Evolutionary conservation across 805 yeast genomes (phyloP).

Genomic region (Barnettozyma californica): DNA sequence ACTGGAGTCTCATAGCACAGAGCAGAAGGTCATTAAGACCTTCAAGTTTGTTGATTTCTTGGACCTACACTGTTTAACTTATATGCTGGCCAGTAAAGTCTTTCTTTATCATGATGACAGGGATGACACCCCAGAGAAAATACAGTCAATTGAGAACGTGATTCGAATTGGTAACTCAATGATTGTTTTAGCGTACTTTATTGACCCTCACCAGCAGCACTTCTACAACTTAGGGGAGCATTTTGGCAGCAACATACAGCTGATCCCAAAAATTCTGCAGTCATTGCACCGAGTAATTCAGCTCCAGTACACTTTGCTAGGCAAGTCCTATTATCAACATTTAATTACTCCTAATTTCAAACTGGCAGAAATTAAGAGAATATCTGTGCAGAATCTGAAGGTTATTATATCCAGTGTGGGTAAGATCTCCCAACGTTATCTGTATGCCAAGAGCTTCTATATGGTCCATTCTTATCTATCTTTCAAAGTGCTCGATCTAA

Average conservation of each 20-base stretch:
- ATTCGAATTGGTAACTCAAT: constrained; percentile 5
- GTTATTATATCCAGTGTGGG: constrained; percentile 7
- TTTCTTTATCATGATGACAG: constrained; percentile 6
- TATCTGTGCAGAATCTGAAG: constrained; percentile 6
- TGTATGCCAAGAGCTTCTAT: constrained; percentile 8
- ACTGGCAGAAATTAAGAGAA: constrained; percentile 5
- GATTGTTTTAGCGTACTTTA: constrained; percentile 8
- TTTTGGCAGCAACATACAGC: constrained; percentile 9
- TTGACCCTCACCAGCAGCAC: constrained; percentile 12
- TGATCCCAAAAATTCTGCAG: constrained; percentile 12
- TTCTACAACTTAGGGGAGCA: constrained; percentile 7
- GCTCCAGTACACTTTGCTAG: constrained; percentile 6
- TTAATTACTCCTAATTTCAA: constrained; percentile 1
- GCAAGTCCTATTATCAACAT: constrained; percentile 2
- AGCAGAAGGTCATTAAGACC: constrained; percentile 1
- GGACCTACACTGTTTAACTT: constrained; percentile 9
- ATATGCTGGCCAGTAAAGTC: constrained; percentile 4
- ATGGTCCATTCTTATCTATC: constrained; percentile 8
- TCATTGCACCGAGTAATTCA: constrained; percentile 6
- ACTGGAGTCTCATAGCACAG: constrained; percentile 3
- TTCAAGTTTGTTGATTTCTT: constrained; percentile 9
- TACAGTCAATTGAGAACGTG: constrained; percentile 3
- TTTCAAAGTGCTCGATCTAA: constrained; percentile 3
- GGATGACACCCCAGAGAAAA: background rate
- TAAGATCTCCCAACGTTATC: constrained; percentile 5